Percentiles rank a stretch among this genome's conserved stretches.
phyloP scores from a whole-genome alignment of 352 stramenopile genomes.

The Phytophthora palmivora region DNA sequence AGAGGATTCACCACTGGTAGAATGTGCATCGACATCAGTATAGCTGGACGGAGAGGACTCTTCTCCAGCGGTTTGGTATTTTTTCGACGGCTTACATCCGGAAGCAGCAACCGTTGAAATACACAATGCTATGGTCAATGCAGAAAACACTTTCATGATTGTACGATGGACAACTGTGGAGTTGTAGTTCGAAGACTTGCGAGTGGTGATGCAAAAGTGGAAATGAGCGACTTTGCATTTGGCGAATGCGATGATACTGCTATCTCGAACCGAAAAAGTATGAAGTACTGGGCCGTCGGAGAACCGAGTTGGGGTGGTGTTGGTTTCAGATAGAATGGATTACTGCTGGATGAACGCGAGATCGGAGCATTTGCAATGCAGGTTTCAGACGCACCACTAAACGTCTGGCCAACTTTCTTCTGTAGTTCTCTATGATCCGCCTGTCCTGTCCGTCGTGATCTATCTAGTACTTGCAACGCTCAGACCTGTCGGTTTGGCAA shows the following conservation, averaged over 20 bases:
- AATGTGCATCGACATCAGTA: neutral
- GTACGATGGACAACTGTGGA: neutral
- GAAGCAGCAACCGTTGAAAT: conserved; percentile 4
- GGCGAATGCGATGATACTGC: neutral
- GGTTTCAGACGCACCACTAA: conserved; percentile 16
- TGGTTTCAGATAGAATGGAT: conserved; percentile 27
- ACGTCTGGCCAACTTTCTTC: neutral
- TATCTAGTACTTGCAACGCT: neutral
- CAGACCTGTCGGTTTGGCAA: neutral
- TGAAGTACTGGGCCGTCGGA: neutral
- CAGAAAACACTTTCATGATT: conserved; percentile 20
- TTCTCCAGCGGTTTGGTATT: conserved; percentile 7
- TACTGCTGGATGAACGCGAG: neutral
- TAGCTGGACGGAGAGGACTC: neutral
- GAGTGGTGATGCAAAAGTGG: conserved; percentile 19
- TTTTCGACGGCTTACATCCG: conserved; percentile 1
- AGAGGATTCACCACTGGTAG: neutral
- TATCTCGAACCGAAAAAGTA: neutral
- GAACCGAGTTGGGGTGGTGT: neutral
- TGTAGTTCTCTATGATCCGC: neutral
- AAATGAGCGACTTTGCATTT: conserved; percentile 5
- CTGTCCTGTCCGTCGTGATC: conserved; percentile 1
- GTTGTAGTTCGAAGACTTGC: neutral
- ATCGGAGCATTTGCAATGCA: neutral
- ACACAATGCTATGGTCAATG: conserved; percentile 7